Evolutionary conservation across 768 basidiomycete genomes (phyloP), one percentile per base, ranked within the genome.

Genomic region (Pisolithus marmoratus): DNA sequence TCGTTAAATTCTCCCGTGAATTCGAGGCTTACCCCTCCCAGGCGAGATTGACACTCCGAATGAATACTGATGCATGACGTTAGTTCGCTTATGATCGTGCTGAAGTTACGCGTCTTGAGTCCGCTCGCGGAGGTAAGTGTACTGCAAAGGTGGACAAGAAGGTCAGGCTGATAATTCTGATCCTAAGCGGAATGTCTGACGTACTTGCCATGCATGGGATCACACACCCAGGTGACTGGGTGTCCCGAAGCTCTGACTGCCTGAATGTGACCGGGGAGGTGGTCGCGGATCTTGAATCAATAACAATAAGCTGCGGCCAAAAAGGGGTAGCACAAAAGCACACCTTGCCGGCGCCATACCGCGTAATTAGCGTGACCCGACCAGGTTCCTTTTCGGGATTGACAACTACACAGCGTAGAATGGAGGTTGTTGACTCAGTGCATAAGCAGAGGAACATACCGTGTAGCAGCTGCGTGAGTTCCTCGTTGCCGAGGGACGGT

Each of bases 121-220:
- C 90, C 90, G 0, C 77, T 79, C 24, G 77, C 72, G 5, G 92
- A 90, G 1, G 89, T 89, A 50, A 85, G 79, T 2, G 94, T 97
- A 72, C 91, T 95, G 54, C 12, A 17, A 24, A 1, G 37, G 40
- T 43, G 15, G 37, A 6, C 37, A 41, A 38, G 27, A 14, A 19
- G 23, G n/a, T 22, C 44, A 27, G 8, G 19, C 6, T 8, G n/a
- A 24, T 24, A 52, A 5, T 9, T 38, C 34, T 46, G 29, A 6
- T 31, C 14, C 49, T 34, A 47, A 44, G 27, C 47, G 38, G 42
- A 29, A 40, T 17, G 34, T 14, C 34, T 34, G 17, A 77, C 89
- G 60, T 63, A 93, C 92, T 97, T 96, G 73, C 94, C 95, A 60
- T 98, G 95, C 95, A 98, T 98, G 2, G 94, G 94, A 70, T 98